Conservation (phyloP, 192 early-diverging fungal species). For the Backusella luteola region DNA sequence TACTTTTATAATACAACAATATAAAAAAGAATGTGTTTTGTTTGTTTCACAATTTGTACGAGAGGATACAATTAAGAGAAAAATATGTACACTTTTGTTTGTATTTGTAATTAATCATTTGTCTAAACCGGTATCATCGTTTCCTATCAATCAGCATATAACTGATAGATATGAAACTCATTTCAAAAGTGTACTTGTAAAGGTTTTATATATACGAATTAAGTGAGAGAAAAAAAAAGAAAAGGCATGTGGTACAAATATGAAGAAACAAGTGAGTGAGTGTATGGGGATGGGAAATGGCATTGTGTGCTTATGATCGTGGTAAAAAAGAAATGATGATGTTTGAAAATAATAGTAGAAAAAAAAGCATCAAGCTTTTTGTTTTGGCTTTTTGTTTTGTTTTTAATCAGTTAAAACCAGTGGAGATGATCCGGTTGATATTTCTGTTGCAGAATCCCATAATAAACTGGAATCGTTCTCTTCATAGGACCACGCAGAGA, state of each 20-base stretch:
- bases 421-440: slow-evolving; percentile 3
- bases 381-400: background rate
- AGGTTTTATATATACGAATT: background rate
- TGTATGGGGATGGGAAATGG: background rate
- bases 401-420: background rate
- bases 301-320: background rate
- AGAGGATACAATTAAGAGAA: background rate
- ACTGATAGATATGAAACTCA: background rate
- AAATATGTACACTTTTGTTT: slow-evolving; percentile 1
- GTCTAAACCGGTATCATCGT: background rate
- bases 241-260: background rate
- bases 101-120: background rate
- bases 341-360: background rate
- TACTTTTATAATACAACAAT: background rate
- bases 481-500: slow-evolving; percentile 14
- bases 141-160: background rate
- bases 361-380: background rate
- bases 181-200: background rate
- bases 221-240: background rate
- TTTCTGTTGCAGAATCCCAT: slow-evolving; percentile 2
- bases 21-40: background rate
- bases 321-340: background rate
- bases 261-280: background rate
- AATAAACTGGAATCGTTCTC: slow-evolving; percentile 1
- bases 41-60: background rate